Base-by-base conservation (phyloP, 768 basidiomycete genomes). In the Boletellus ananiceps region DNA sequence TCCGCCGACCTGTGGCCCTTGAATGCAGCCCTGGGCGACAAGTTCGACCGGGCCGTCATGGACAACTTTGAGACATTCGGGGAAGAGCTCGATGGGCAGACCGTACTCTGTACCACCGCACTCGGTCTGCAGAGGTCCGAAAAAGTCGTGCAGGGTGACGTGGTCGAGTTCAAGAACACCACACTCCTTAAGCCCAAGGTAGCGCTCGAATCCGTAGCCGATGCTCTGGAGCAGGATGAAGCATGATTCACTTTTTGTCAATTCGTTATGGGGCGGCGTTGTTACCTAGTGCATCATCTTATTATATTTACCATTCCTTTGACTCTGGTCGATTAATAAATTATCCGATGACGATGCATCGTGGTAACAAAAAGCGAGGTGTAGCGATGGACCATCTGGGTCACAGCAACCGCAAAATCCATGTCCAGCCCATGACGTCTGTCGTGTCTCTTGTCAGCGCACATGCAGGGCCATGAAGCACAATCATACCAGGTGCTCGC, bases 131-230 rank as follows among this genome's bases (percentile, higher is more conserved):
- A 68, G 40, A 60, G 70, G 47, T 66, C 67, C 8, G 71, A 71
- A 40, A 73, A 65, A 47, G 46, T 66, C 16, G 57, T 55, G 15
- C 59, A 69, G n/a, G 75, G 71, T 11, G 67, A 67, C 31, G 56
- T 56, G 4, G 73, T 71, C n/a, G 72, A 74, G 34, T 81, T 75
- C 79, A 71, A 76, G 34, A 74, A 71, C 18, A 63, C 64, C 3
- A 69, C 77, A 0, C 63, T 84, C 47, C 59, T 80, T 51, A 79
- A 74, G 62, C 79, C 82, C 4, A 79, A 74, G 47, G 76, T 84
- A n/a, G 72, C 79, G 1, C 65, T 83, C 8, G 73, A 69, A 32
- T 60, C 63, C 4, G 32, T 67, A 4, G 65, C 61, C 21, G 67
- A 69, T 14, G 51, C 48, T 14, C 44, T 67, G 46, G 63, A 69